Base-by-base conservation (phyloP, 768 basidiomycete genomes). In the Rickenella mellea region DNA sequence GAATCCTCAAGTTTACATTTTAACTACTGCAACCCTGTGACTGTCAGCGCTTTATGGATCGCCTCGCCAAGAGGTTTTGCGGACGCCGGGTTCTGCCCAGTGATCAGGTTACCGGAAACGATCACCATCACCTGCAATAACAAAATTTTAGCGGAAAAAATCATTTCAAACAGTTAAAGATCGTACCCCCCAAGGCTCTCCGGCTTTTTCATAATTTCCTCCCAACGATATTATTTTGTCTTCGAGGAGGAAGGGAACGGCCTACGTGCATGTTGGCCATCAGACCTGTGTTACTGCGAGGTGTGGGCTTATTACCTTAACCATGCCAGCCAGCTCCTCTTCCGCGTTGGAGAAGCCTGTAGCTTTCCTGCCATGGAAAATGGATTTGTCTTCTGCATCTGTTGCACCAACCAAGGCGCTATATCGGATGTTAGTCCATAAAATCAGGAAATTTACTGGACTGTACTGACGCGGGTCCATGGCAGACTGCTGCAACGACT, bases 331-430 rank as follows among this genome's bases (percentile, higher is more conserved):
- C 26, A 62, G 47, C 14, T 70, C 63, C 55, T 89, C 87, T 53
- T 89, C 87, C 1, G 48, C 59, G 56, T 89, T 80, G 42, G 82
- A 76, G 62, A 90, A 86, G 20, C 74, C 81, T 0, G 85, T 86
- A 39, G 65, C 64, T 14, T 55, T 53, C 42, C 67, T 71, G 10
- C 76, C 80, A 3, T 61, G 64, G 55, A 87, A 78, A 48, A 88
- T 80, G 1, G 82, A 76, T 47, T 76, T 73, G 33, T 78, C 78
- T 14, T 69, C 54, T 5, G 63, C 61, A 48, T 78, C 76, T 6
- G 67, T 71, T 2, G 61, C 78, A 15, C 65, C 65, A 11, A 78
- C 72, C 17, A 87, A 66, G 2, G 80, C 82, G n/a, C 76, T 63
- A 46, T 30, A 41, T 14, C 32, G 32, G 41, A 19, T 7, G 20